A percentile compares a stretch with the other conserved stretches of the same genome.
These are phyloP conservation scores for Dioscorea alata DNA, from an alignment of 106 monocot species.

Conservation along the genomic window DNA sequence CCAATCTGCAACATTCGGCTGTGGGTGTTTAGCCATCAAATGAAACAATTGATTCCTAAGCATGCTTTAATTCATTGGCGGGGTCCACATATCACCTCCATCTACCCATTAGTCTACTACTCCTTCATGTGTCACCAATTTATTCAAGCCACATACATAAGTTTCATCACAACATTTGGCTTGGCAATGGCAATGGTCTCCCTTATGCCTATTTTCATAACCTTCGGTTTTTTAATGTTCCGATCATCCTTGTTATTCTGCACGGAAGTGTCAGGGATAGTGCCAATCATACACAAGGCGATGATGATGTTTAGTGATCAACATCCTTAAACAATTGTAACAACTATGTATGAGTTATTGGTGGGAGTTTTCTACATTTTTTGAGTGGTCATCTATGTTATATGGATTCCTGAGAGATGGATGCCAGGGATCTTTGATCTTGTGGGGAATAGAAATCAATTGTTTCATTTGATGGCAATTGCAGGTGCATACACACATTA, in stretches of 20 bases:
- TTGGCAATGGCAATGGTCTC: constrained; percentile 9
- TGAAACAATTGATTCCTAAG: too few species aligned
- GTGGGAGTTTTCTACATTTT: constrained; percentile 25
- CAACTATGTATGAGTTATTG: constrained; percentile 25
- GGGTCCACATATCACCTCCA: too few species aligned
- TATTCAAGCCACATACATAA: constrained; percentile 1
- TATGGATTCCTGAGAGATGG: constrained; percentile 44
- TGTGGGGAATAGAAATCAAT: constrained; percentile 40
- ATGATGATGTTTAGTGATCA: constrained; percentile 19
- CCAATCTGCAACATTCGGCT: too few species aligned
- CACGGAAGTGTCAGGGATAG: constrained; percentile 29
- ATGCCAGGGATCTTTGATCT: constrained; percentile 43
- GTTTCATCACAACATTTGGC: constrained; percentile 12
- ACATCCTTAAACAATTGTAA: constrained; percentile 20
- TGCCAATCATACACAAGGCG: constrained; percentile 42
- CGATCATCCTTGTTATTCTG: constrained; percentile 26
- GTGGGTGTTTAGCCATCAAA: too few species aligned
- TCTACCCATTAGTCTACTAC: constrained; percentile 14
- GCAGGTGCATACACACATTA: constrained; percentile 47
- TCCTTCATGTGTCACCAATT: constrained; percentile 8
- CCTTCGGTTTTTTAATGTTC: constrained; percentile 5
- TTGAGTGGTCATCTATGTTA: constrained; percentile 25
- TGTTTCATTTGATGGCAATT: constrained; percentile 36
- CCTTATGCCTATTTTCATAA: constrained; percentile 27
- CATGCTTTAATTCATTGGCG: too few species aligned